Conservation (phyloP, 352 stramenopile species). For the Phytophthora fragariaefolia region DNA sequence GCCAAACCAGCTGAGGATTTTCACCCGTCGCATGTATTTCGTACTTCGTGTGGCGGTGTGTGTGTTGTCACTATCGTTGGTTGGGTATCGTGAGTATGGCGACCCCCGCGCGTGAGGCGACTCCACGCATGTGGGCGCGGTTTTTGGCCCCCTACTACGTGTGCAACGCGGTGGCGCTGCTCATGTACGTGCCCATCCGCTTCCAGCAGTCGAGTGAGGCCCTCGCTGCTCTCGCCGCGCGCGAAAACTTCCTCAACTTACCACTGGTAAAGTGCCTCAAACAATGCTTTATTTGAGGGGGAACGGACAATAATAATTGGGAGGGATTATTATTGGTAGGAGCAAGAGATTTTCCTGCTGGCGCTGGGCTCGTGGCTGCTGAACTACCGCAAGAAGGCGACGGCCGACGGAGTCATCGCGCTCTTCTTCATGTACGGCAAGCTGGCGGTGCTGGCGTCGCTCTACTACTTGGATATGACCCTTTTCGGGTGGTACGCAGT, state of each 20-base stretch:
- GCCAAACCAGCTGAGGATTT: no score
- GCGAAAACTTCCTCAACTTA: slow-evolving; percentile 72
- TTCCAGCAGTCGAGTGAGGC: slow-evolving; percentile 45
- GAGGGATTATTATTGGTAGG: slow-evolving; percentile 32
- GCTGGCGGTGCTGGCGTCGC: slow-evolving; percentile 55
- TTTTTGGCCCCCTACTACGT: slow-evolving; percentile 80
- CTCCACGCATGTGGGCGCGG: slow-evolving; percentile 44
- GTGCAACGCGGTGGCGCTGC: slow-evolving; percentile 59
- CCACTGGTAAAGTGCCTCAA: slow-evolving; percentile 56
- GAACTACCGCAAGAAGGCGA: slow-evolving; percentile 85
- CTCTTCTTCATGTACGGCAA: slow-evolving; percentile 80
- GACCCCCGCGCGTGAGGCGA: neutral
- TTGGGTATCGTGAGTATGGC: slow-evolving; percentile 12
- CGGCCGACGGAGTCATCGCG: slow-evolving; percentile 64
- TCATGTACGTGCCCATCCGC: slow-evolving; percentile 65
- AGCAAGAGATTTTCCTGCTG: slow-evolving; percentile 79
- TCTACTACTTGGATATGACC: slow-evolving; percentile 73
- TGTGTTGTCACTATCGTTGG: neutral
- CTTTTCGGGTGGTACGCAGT: slow-evolving; percentile 70
- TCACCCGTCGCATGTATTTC: no score
- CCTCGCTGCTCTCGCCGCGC: slow-evolving; percentile 49
- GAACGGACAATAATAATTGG: neutral
- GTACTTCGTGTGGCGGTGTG: no score
- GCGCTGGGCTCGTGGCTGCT: slow-evolving; percentile 57
- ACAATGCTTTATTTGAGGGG: slow-evolving; percentile 12